Percentiles rank a stretch among this genome's conserved stretches.
phyloP scores from a whole-genome alignment of 768 basidiomycete genomes.

The Tricholoma saponaceum region DNA sequence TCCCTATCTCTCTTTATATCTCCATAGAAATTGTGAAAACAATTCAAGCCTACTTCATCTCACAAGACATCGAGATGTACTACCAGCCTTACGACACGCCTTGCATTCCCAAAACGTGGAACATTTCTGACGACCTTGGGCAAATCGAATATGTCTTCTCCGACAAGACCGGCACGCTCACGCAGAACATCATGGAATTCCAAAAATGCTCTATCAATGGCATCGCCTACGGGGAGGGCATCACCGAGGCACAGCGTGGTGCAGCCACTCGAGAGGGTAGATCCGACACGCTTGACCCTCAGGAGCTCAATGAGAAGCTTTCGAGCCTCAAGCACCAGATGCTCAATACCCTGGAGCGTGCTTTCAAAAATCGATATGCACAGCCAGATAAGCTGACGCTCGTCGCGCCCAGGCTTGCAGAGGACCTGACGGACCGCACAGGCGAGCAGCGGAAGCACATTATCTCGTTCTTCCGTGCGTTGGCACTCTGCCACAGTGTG shows the following conservation, averaged over 20 bases:
- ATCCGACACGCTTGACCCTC: conserved; percentile 58
- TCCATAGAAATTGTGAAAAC: conserved; percentile 99
- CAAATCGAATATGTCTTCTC: conserved; percentile 93
- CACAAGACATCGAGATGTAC: conserved; percentile 96
- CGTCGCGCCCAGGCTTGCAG: conserved; percentile 80
- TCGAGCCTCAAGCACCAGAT: conserved; percentile 67
- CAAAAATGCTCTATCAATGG: conserved; percentile 91
- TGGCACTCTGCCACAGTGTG: conserved; percentile 93
- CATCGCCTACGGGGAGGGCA: conserved; percentile 83
- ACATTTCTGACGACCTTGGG: conserved; percentile 96
- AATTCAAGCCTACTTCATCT: conserved; percentile 95
- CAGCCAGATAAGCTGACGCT: conserved; percentile 82
- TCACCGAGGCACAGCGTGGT: conserved; percentile 94
- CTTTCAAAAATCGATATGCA: conserved; percentile 86
- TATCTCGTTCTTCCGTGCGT: conserved; percentile 86
- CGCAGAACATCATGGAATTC: conserved; percentile 99
- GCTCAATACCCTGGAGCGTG: conserved; percentile 66
- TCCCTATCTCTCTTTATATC: conserved; percentile 94
- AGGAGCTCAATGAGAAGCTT: conserved; percentile 68
- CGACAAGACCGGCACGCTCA: conserved; percentile 96
- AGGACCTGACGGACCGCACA: conserved; percentile 63
- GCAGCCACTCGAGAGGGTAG: conserved; percentile 81
- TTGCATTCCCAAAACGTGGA: conserved; percentile 97
- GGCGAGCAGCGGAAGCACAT: conserved; percentile 62
- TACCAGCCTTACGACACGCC: conserved; percentile 82